Base-by-base conservation (phyloP, 305 asterid species). In the Fraxinus paxiana region DNA sequence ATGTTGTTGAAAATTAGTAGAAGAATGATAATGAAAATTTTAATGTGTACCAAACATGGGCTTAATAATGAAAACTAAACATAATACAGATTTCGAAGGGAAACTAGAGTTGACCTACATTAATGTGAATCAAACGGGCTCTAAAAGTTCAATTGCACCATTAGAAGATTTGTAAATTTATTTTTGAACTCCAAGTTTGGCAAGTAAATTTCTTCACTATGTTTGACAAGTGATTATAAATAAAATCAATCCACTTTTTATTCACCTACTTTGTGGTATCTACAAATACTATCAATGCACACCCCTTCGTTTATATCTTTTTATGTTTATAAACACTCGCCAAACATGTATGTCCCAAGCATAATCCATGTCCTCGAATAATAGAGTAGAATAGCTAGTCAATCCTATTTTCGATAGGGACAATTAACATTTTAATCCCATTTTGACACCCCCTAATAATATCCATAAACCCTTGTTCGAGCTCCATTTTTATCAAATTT, bases 321-420 rank as follows among this genome's bases (percentile, higher is more conserved):
- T 43, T 43, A 2, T 43, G 46, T 38, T 38, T 38, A 38, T 38
- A 38, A 37, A 37, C 43, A 37, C 43, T 37, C 10, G 12, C 43
- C 43, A 37, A 37, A 8, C 43, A 37, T 1, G 12, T 7, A 37
- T 1, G 10, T 37, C 43, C 43, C 43, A 7, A 6, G 43, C 10
- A 37, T 37, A 73, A n/a, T 86, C 76, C 43, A 86, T 63, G 70
- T 90, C 96, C 69, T 84, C 84, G 90, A 88, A 77, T 91, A 91
- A 48, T 88, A 90, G 20, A 41, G 51, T 10, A 2, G 12, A 37
- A 37, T 37, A 0, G 13, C 12, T 37, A 37, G 2, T 37, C 43
- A 37, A 37, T 37, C 43, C 2, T 37, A 37, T 37, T 37, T 37
- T 0, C 2, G 12, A 8, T 37, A 37, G 12, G 43, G 0, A 8